These are phyloP conservation scores for Teunomyces stri DNA, from an alignment of 805 yeast genomes.

Conservation along the genomic window DNA sequence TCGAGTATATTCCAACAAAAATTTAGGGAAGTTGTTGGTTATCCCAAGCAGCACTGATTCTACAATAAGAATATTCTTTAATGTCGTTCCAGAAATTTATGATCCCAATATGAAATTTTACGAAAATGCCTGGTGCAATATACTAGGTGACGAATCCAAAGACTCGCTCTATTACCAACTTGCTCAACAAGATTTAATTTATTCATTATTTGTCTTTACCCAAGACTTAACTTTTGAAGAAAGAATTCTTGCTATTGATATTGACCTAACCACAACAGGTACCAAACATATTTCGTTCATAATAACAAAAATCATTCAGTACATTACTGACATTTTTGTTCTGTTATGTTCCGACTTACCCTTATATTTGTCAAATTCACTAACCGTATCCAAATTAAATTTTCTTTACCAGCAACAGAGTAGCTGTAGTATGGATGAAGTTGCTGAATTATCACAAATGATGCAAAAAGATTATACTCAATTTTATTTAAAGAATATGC, in stretches of 20 bases:
- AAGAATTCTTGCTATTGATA: conserved; percentile 48
- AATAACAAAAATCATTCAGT: conserved; percentile 31
- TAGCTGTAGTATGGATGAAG: conserved; percentile 47
- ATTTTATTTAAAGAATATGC: conserved; percentile 36
- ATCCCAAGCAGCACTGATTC: conserved; percentile 3
- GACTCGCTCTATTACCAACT: conserved; percentile 48
- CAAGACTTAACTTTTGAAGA: conserved; percentile 36
- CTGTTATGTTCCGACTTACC: conserved; percentile 26
- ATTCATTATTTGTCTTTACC: conserved; percentile 40
- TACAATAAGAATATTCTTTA: conserved; percentile 46
- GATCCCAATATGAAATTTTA: conserved; percentile 17
- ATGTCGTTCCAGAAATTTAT: conserved; percentile 17
- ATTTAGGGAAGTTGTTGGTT: conserved; percentile 4
- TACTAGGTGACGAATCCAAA: conserved; percentile 61
- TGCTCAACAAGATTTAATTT: conserved; percentile 29
- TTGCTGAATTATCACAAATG: conserved; percentile 36
- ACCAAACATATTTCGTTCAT: conserved; percentile 32
- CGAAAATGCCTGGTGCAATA: conserved; percentile 49
- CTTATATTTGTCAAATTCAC: conserved; percentile 44
- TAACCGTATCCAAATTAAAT: conserved; percentile 45
- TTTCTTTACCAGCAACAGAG: conserved; percentile 36
- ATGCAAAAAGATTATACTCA: conserved; percentile 36
- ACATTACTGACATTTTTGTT: conserved; percentile 12
- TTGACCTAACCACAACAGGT: conserved; percentile 50
- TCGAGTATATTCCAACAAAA: background rate